Conservation (phyloP, 495 filamentous ascomycete species). For the Chaetomidium leptoderma region DNA sequence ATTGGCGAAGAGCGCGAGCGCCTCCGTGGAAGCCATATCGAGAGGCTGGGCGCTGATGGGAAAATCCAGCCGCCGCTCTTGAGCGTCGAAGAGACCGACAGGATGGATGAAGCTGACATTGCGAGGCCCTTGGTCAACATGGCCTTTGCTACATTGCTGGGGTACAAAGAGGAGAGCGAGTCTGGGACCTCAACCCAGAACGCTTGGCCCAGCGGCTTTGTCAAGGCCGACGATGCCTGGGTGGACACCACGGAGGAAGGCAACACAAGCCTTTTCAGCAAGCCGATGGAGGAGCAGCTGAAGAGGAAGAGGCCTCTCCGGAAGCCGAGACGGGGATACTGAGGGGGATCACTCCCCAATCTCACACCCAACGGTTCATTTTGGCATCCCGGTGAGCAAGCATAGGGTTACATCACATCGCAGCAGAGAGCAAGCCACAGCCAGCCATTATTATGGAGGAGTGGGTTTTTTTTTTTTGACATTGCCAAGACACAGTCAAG, state of each 20-base stretch:
- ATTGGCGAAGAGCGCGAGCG: constrained; percentile 30
- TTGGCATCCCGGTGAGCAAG: neutral
- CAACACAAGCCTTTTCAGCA: constrained; percentile 33
- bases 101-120: constrained; percentile 30
- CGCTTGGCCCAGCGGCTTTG: constrained; percentile 18
- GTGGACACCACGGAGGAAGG: constrained; percentile 32
- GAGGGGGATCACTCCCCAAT: neutral
- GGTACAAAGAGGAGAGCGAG: constrained; percentile 23
- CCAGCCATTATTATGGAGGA: neutral
- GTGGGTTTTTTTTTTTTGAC: neutral
- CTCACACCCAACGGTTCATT: neutral
- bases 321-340: constrained; percentile 23
- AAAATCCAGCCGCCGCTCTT: constrained; percentile 15
- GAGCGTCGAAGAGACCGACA: constrained; percentile 32
- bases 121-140: constrained; percentile 39
- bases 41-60: constrained; percentile 13
- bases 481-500: neutral
- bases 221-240: constrained; percentile 21
- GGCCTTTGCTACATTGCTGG: constrained; percentile 34
- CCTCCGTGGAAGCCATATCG: constrained; percentile 11
- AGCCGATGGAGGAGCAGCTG: constrained; percentile 11
- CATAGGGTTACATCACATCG: neutral
- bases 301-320: constrained; percentile 18
- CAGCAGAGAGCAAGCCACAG: neutral
- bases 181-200: neutral